A percentile compares a stretch with the other conserved stretches of the same genome.
These are phyloP conservation scores for Penicillium flavigenum DNA, from an alignment of 495 filamentous ascomycete genomes.

Conservation along the genomic window DNA sequence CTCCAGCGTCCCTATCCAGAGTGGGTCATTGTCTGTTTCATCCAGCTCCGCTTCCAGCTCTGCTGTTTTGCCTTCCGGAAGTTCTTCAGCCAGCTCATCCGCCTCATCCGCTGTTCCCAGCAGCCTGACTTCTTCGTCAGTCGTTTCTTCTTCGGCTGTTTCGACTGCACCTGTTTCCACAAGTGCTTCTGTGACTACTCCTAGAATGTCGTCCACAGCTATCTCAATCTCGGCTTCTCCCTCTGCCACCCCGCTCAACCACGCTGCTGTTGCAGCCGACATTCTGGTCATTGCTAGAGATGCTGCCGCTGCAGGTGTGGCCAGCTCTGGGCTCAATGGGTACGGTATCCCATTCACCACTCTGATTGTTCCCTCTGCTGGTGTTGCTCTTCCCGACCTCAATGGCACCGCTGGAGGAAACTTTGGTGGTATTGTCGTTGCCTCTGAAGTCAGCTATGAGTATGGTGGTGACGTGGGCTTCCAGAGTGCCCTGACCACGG, in stretches of 20 bases:
- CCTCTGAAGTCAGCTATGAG: constrained; percentile 57
- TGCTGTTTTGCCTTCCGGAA: constrained; percentile 5
- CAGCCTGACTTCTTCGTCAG: not conserved
- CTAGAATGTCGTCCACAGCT: constrained; percentile 31
- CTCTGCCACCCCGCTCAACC: constrained; percentile 22
- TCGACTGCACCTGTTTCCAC: constrained; percentile 19
- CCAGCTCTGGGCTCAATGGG: constrained; percentile 55
- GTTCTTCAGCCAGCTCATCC: not conserved
- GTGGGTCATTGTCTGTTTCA: not conserved
- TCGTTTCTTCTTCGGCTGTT: constrained; percentile 1
- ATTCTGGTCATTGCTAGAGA: constrained; percentile 60
- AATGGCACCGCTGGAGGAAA: constrained; percentile 52
- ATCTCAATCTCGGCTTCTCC: constrained; percentile 23
- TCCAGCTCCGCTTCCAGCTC: constrained; percentile 11
- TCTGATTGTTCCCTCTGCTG: constrained; percentile 52
- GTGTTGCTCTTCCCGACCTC: constrained; percentile 51
- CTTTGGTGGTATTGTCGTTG: constrained; percentile 57
- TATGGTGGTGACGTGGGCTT: constrained; percentile 43
- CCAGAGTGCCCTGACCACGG: constrained; percentile 54
- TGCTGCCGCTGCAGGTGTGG: constrained; percentile 42
- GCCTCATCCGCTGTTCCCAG: not conserved
- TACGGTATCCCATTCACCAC: constrained; percentile 61
- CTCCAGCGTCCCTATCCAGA: constrained; percentile 3
- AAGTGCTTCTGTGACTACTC: constrained; percentile 17
- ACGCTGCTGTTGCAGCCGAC: constrained; percentile 41